Evolutionary conservation across 371 early-diverging fungal species (phyloP).

Genomic region (Mortierella sp.): DNA sequence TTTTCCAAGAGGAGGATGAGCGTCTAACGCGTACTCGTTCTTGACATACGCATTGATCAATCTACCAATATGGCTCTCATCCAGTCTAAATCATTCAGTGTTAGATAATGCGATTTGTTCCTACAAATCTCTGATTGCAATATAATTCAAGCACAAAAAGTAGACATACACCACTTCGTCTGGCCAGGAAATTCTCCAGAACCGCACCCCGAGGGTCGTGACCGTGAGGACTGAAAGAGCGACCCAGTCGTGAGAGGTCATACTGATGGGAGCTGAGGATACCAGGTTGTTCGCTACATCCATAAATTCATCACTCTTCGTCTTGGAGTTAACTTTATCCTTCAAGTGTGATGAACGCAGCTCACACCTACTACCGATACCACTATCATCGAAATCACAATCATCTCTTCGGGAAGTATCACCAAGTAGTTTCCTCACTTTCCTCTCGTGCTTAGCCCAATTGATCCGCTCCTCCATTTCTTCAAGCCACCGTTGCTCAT

Average conservation of each 20-base stretch:
- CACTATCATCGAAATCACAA: too few species aligned
- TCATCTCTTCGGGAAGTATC: background rate
- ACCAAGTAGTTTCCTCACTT: background rate
- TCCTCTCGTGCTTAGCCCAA: slow-evolving; percentile 4
- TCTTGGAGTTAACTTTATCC: background rate
- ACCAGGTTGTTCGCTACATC: background rate
- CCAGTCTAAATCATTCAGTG: slow-evolving; percentile 8
- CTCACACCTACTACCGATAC: background rate
- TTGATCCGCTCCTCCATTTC: background rate
- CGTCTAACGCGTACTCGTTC: slow-evolving; percentile 96
- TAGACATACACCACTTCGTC: slow-evolving; percentile 28
- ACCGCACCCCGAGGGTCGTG: slow-evolving; percentile 12
- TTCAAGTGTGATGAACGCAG: background rate
- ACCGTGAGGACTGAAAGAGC: slow-evolving; percentile 7
- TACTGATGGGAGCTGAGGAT: background rate
- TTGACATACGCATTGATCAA: slow-evolving; percentile 75
- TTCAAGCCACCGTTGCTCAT: slow-evolving; percentile 4
- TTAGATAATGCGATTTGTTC: too few species aligned
- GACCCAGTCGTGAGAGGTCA: slow-evolving; percentile 13
- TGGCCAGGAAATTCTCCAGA: slow-evolving; percentile 32
- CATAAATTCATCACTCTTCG: background rate
- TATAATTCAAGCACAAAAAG: too few species aligned
- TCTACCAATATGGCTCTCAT: slow-evolving; percentile 29
- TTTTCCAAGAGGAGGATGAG: slow-evolving; percentile 99
- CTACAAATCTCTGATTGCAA: too few species aligned